Evolutionary conservation across 2,329 filamentous ascomycete genomes (phyloP).

Genomic region (Fusarium chlamydosporum): DNA sequence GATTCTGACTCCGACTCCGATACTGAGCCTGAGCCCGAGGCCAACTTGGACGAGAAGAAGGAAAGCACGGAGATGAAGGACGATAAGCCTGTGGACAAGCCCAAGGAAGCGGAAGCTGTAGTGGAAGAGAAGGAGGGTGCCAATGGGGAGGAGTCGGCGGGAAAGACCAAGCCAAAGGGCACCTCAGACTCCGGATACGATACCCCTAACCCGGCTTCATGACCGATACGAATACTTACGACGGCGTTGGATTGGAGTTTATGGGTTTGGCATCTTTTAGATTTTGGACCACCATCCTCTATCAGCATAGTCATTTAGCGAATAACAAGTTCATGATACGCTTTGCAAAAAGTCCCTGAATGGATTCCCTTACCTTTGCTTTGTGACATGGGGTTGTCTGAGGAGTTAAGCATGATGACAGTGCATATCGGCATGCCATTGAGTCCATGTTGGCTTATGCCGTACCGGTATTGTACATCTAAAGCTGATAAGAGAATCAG

Average conservation of each 20-base stretch:
- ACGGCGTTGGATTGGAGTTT: slow-evolving; percentile 30
- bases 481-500: background rate
- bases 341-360: background rate
- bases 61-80: slow-evolving; percentile 21
- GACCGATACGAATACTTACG: slow-evolving; percentile 25
- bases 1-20: slow-evolving; percentile 34
- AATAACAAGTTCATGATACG: background rate
- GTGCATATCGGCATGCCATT: background rate
- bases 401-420: background rate
- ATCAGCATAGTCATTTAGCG: background rate
- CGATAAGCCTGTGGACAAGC: slow-evolving; percentile 25
- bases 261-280: slow-evolving; percentile 5
- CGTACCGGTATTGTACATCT: background rate
- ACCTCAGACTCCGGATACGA: slow-evolving; percentile 56
- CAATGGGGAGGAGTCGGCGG: slow-evolving; percentile 6
- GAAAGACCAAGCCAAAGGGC: slow-evolving; percentile 48
- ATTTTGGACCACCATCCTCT: background rate
- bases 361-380: background rate
- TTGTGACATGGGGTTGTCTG: background rate
- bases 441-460: background rate
- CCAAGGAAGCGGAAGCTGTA: slow-evolving; percentile 4
- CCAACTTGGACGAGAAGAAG: slow-evolving; percentile 38
- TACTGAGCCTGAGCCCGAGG: slow-evolving; percentile 43
- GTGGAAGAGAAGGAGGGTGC: slow-evolving; percentile 30
- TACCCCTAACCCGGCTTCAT: slow-evolving; percentile 46